Evolutionary conservation across 2,329 filamentous ascomycete species (phyloP).

Genomic region (Ascosphaera aggregata): DNA sequence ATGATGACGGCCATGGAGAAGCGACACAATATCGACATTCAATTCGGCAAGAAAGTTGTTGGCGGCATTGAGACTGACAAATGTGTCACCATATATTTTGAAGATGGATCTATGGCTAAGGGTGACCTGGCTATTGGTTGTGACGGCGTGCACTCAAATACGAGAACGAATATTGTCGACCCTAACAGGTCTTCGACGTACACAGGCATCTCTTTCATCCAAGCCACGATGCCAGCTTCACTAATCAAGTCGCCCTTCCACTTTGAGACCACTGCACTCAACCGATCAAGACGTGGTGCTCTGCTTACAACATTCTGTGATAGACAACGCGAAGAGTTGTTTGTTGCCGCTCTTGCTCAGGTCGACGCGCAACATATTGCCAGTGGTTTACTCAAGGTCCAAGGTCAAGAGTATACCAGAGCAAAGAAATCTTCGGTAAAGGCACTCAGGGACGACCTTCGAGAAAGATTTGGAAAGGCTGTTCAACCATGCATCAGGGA

Average conservation of each 20-base stretch:
- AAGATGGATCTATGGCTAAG: conserved; percentile 13
- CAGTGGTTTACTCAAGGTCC: conserved; percentile 5
- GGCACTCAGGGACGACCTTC: conserved; percentile 14
- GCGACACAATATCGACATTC: conserved; percentile 14
- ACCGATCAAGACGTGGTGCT: conserved; percentile 16
- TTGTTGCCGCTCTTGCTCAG: conserved; percentile 18
- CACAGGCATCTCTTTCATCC: conserved; percentile 19
- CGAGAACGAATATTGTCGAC: conserved; percentile 16
- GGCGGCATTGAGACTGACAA: conserved; percentile 13
- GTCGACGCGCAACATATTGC: conserved; percentile 12
- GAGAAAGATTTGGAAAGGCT: conserved; percentile 14
- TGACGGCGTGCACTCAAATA: conserved; percentile 19
- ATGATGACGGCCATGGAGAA: conserved; percentile 18
- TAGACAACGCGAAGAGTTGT: conserved; percentile 14
- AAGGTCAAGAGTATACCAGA: conserved; percentile 6
- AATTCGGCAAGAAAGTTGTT: conserved; percentile 20
- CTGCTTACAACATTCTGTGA: conserved; percentile 19
- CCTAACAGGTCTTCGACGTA: conserved; percentile 15
- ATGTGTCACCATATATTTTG: conserved; percentile 14
- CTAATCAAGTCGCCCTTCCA: conserved; percentile 11
- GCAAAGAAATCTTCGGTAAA: conserved; percentile 13
- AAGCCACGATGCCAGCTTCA: conserved; percentile 12
- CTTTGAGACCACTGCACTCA: conserved; percentile 18
- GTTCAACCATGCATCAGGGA: conserved; percentile 16
- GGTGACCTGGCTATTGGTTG: conserved; percentile 18